Conservation (phyloP, 1,284 basidiomycete genomes). For the Phaffia rhodozyma region DNA sequence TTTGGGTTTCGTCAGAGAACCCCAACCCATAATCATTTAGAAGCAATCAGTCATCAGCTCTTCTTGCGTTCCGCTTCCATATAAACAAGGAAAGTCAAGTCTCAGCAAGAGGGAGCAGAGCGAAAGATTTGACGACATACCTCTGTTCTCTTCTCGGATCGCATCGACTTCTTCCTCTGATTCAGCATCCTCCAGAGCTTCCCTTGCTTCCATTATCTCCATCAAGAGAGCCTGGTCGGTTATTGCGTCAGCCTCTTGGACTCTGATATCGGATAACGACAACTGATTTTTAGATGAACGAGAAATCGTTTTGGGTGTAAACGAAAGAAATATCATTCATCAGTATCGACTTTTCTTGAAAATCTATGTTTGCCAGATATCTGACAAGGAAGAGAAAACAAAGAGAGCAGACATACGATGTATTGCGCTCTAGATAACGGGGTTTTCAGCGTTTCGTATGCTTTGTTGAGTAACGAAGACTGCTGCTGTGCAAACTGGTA, state of each 20-base stretch:
- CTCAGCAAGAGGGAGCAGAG: not conserved
- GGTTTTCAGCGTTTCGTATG: conserved; percentile 31
- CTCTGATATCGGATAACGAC: conserved; percentile 46
- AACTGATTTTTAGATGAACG: conserved; percentile 35
- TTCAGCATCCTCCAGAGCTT: conserved; percentile 58
- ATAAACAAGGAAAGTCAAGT: not conserved
- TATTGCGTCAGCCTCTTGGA: conserved; percentile 61
- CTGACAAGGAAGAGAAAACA: not conserved
- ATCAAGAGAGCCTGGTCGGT: conserved; percentile 61
- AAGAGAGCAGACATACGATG: conserved; percentile 27
- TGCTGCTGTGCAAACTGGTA: conserved; percentile 16
- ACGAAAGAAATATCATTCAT: not conserved
- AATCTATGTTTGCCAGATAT: not conserved
- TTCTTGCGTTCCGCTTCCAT: not conserved
- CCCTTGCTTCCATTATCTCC: conserved; percentile 70
- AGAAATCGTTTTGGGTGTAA: not conserved
- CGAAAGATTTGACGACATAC: conserved; percentile 39
- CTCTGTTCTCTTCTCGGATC: conserved; percentile 48
- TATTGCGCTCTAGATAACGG: conserved; percentile 34
- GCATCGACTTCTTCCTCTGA: conserved; percentile 43
- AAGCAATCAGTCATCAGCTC: no score
- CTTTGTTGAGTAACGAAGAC: conserved; percentile 28
- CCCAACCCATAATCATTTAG: not conserved
- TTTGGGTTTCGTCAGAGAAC: not conserved
- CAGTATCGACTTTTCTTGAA: not conserved